Evolutionary conservation across 1,139 yeast species (phyloP).

Genomic region (Debaryomyces subglobosus): DNA sequence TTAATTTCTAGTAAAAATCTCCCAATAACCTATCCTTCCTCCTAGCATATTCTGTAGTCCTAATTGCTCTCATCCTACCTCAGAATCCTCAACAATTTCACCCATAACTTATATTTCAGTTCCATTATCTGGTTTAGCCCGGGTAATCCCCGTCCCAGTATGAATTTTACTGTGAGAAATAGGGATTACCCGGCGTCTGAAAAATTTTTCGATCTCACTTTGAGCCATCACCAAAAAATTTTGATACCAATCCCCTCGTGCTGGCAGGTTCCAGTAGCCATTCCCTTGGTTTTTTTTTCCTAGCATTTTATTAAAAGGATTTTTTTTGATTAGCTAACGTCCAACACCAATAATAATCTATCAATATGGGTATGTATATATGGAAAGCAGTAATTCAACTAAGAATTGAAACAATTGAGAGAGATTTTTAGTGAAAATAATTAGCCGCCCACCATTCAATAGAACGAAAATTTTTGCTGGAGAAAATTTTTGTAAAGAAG

Average conservation of each 20-base stretch:
- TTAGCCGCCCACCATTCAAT: background rate
- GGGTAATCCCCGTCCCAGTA: slow-evolving; percentile 17
- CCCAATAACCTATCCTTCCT: background rate
- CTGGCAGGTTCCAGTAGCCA: slow-evolving; percentile 12
- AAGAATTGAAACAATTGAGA: background rate
- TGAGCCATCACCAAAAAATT: slow-evolving; percentile 13
- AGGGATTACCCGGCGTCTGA: slow-evolving; percentile 13
- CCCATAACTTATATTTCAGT: background rate
- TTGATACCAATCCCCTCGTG: slow-evolving; percentile 23
- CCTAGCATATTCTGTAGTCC: background rate
- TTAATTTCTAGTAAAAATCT: background rate
- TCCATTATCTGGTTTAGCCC: background rate
- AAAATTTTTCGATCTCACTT: slow-evolving; percentile 18
- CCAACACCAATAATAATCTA: slow-evolving; percentile 23
- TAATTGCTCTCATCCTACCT: background rate
- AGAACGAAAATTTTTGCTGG: background rate
- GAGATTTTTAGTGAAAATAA: background rate
- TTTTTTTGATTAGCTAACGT: slow-evolving; percentile 20
- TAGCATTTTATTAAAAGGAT: slow-evolving; percentile 13
- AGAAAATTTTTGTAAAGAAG: background rate
- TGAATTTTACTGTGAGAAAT: slow-evolving; percentile 14
- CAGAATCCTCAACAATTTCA: background rate
- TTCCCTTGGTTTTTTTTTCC: slow-evolving; percentile 8
- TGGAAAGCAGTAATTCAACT: background rate
- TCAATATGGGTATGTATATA: slow-evolving; percentile 47